Percentiles rank a stretch among this genome's conserved stretches.
Evolutionary conservation across 139 green algal species (phyloP).

Genomic region (Zygnema circumcarinatum): DNA sequence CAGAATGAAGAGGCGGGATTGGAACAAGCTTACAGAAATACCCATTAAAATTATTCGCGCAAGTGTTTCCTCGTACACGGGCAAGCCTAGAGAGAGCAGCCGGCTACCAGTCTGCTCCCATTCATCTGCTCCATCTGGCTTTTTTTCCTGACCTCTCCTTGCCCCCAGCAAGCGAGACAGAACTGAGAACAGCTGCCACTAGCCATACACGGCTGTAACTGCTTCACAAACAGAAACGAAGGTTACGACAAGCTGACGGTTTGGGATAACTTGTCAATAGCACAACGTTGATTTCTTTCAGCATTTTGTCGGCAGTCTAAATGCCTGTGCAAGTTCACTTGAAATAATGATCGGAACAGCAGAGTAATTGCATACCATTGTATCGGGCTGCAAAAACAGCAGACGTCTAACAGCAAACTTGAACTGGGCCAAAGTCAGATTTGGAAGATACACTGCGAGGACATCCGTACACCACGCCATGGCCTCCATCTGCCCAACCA

Average conservation of each 20-base stretch:
- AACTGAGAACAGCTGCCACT: no score
- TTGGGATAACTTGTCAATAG: no score
- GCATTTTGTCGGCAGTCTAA: no score
- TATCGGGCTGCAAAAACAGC: background rate
- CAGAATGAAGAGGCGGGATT: background rate
- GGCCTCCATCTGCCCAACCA: background rate
- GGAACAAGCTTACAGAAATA: conserved; percentile 3
- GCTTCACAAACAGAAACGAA: no score
- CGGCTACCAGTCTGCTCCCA: background rate
- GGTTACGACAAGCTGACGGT: no score
- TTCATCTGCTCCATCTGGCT: background rate
- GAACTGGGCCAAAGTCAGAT: background rate
- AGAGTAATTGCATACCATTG: background rate
- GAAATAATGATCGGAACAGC: no score
- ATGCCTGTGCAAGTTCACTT: no score
- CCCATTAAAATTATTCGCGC: conserved; percentile 15
- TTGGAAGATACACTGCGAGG: background rate
- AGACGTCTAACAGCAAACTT: background rate
- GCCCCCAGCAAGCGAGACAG: no score
- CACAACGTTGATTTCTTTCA: no score
- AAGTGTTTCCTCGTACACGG: conserved; percentile 1
- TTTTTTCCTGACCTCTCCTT: background rate
- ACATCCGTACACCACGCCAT: background rate
- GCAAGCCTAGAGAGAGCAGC: background rate
- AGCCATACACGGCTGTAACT: no score